Percentiles rank a stretch among this genome's conserved stretches.
phyloP scores from a whole-genome alignment of 2,329 filamentous ascomycete genomes.

The Tolypocladium album region DNA sequence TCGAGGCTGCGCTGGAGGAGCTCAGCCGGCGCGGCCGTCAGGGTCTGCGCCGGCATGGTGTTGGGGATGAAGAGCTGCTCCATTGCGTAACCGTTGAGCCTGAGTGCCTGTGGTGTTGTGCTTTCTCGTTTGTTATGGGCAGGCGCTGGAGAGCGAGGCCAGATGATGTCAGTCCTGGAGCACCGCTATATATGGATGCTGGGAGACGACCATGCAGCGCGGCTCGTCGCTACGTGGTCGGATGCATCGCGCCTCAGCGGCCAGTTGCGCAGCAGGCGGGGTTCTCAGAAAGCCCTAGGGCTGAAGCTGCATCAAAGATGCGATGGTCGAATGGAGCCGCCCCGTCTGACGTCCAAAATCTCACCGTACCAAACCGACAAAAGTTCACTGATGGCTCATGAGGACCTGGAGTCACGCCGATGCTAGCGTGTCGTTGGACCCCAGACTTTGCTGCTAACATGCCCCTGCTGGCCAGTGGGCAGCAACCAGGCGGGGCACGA shows the following conservation, averaged over 20 bases:
- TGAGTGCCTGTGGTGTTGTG: neutral
- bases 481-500: neutral
- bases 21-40: conserved; percentile 14
- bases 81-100: conserved; percentile 6
- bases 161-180: neutral
- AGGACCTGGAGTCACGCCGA: neutral
- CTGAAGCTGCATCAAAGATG: neutral
- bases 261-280: neutral
- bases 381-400: neutral
- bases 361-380: neutral
- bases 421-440: neutral
- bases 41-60: conserved; percentile 14
- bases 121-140: neutral
- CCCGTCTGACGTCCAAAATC: neutral
- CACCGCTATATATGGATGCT: neutral
- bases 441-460: neutral
- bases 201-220: neutral
- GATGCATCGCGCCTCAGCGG: neutral
- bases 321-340: neutral
- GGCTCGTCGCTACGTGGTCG: neutral
- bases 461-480: too few relatives aligned
- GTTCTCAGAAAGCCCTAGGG: neutral
- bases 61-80: conserved; percentile 21
- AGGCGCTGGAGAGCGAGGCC: neutral
- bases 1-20: conserved; percentile 24